A percentile compares a stretch with the other conserved stretches of the same genome.
Conservation (phyloP, 2,329 filamentous ascomycete species). For the Rhytidhysteron rufulum region DNA sequence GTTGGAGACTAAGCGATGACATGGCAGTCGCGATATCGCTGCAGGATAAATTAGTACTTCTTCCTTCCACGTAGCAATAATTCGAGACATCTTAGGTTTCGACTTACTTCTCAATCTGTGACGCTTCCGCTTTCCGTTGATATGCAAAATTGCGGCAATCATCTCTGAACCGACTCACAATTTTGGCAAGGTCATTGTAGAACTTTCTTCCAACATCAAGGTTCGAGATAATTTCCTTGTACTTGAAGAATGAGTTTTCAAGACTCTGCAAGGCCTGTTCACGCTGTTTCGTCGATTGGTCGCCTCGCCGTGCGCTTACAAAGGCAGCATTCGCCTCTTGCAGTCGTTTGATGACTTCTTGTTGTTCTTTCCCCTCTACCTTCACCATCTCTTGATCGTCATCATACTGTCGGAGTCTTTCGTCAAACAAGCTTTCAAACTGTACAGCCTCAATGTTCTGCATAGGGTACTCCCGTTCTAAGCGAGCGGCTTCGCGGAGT, state of each 20-base stretch:
- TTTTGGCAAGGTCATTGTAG: slow-evolving; percentile 90
- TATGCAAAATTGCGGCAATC: slow-evolving; percentile 75
- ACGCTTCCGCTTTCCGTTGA: slow-evolving; percentile 75
- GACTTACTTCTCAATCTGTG: slow-evolving; percentile 70
- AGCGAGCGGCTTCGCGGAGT: slow-evolving; percentile 72
- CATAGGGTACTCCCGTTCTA: slow-evolving; percentile 83
- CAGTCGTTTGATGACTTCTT: slow-evolving; percentile 64
- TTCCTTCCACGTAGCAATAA: not conserved
- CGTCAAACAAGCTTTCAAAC: slow-evolving; percentile 88
- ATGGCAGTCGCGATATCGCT: slow-evolving; percentile 60
- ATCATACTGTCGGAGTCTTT: slow-evolving; percentile 77
- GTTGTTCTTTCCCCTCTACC: slow-evolving; percentile 73
- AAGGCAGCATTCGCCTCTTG: slow-evolving; percentile 76
- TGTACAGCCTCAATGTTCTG: slow-evolving; percentile 82
- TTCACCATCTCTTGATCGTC: slow-evolving; percentile 67
- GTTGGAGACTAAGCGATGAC: slow-evolving; percentile 53
- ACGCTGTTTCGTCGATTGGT: slow-evolving; percentile 66
- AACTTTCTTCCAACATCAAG: slow-evolving; percentile 90
- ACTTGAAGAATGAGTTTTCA: slow-evolving; percentile 90
- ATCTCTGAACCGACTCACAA: slow-evolving; percentile 81
- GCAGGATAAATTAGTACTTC: slow-evolving; percentile 7
- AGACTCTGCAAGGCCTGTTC: slow-evolving; percentile 83
- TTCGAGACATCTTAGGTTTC: too few species aligned
- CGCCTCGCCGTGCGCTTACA: slow-evolving; percentile 64
- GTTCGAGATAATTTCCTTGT: slow-evolving; percentile 92